These are phyloP conservation scores for Phlebiopsis gigantea DNA, from an alignment of 768 basidiomycete genomes.

Conservation along the genomic window DNA sequence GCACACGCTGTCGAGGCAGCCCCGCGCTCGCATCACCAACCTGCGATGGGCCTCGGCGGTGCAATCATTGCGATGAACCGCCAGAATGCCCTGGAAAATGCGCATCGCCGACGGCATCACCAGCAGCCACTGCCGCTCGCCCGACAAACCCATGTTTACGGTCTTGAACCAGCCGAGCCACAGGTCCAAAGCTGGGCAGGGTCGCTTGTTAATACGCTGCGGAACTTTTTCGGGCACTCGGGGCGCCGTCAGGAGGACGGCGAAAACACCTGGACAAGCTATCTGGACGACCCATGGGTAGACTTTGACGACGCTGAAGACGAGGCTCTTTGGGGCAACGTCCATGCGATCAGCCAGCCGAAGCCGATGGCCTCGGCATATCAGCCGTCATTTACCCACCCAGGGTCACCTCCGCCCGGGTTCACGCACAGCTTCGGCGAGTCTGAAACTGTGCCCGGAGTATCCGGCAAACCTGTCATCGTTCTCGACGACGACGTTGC, in stretches of 20 bases:
- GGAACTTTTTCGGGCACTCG: not conserved
- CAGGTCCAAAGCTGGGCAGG: not conserved
- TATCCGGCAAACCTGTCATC: slow-evolving; percentile 34
- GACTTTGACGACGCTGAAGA: not conserved
- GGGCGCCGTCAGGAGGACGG: not conserved
- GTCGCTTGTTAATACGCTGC: not conserved
- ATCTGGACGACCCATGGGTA: not conserved
- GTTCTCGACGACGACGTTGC: slow-evolving; percentile 41
- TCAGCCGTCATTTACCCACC: slow-evolving; percentile 47
- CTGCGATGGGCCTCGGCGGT: slow-evolving; percentile 62
- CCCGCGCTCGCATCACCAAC: slow-evolving; percentile 49
- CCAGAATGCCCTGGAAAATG: not conserved
- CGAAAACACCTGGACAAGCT: not conserved
- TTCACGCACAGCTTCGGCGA: slow-evolving; percentile 65
- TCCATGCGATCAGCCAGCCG: not conserved
- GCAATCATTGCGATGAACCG: slow-evolving; percentile 45
- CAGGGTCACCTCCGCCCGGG: slow-evolving; percentile 47
- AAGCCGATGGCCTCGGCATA: slow-evolving; percentile 10
- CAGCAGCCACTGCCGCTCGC: not conserved
- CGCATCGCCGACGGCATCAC: not conserved
- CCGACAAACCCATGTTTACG: not conserved
- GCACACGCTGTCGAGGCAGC: slow-evolving; percentile 28
- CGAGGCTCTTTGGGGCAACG: not conserved
- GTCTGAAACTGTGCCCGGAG: slow-evolving; percentile 18
- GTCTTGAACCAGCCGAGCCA: not conserved